Conservation (phyloP, 306 rosid genomes). For the Prunus salicina region DNA sequence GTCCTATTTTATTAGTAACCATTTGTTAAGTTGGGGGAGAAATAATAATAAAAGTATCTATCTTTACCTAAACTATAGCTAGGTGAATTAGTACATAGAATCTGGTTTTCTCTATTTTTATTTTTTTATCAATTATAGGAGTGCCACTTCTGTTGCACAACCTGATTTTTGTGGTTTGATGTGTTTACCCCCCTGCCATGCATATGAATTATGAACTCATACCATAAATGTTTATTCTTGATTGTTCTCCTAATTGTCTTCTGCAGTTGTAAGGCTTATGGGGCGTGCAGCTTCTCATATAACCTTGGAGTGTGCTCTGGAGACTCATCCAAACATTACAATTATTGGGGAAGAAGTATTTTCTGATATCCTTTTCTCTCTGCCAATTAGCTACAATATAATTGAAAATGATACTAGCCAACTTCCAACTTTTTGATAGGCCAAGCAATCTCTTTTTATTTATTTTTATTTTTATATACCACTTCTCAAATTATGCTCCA, state of each 20-base stretch:
- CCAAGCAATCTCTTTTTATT: too few relatives aligned
- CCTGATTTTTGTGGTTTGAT: not conserved
- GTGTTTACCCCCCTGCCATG: not conserved
- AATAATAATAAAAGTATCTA: not conserved
- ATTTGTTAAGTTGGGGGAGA: not conserved
- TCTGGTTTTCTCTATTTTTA: not conserved
- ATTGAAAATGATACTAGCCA: not conserved
- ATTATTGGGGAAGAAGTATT: constrained; percentile 93
- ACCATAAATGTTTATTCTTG: not conserved
- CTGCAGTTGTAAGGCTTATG: constrained; percentile 92
- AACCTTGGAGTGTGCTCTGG: constrained; percentile 85
- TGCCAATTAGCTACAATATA: not conserved
- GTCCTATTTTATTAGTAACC: not conserved
- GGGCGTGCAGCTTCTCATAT: constrained; percentile 98
- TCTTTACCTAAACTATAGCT: too few relatives aligned
- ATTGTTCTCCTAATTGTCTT: not conserved
- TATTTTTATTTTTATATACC: not conserved
- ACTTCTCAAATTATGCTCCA: not conserved
- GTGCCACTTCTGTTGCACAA: not conserved
- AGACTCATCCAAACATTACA: constrained; percentile 83
- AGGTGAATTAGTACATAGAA: not conserved
- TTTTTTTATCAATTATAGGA: not conserved
- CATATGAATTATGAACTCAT: not conserved
- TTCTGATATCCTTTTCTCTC: not conserved
- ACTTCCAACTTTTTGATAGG: not conserved